Evolutionary conservation across 2,329 filamentous ascomycete genomes (phyloP), one percentile per base, ranked within the genome.

Genomic region (Phyllosticta capitalensis): DNA sequence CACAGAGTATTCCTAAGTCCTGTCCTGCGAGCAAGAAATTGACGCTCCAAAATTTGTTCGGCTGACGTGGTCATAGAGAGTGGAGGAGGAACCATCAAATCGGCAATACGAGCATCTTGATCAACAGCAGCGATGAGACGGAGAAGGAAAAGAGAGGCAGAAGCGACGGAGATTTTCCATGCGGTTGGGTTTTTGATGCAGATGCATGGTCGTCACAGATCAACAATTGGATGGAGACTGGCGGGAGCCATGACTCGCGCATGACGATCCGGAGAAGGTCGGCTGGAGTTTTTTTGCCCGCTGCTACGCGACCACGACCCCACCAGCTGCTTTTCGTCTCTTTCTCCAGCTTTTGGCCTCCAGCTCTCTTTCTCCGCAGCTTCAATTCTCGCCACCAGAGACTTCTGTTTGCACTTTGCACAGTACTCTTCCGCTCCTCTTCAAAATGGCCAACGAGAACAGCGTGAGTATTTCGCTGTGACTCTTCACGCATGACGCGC

Each of bases 251-350:
- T 59, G 58, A 59, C 58, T 59, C 58, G 58, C 20, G 54, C 38
- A 49, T 38, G 58, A 55, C 58, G 58, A 59, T 59, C 58, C 53
- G 58, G 58, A 59, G 58, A 52, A 52, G 58, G 49, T 45, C 38
- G 57, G 51, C 45, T 52, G 52, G 52, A 33, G n/a, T 38, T 30
- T 59, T 55, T 55, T 55, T 52, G 28, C 20, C 21, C 51, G 30
- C 21, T 49, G 17, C 51, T 53, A 38, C 55, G 55, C 24, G 24
- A 26, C 24, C 24, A 26, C 26, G 53, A 59, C 58, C 58, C 58
- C 58, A 59, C 58, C 58, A 59, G 52, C 45, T 45, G 51, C 52
- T 59, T 59, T 59, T 45, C 38, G 19, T 22, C 52, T 24, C 51
- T 24, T 5, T 20, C 24, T 48, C 22, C 54, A 55, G 50, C 58